Evolutionary conservation across 73 alveolate genomes (phyloP).

Genomic region (Tetrahymena elliotti): DNA sequence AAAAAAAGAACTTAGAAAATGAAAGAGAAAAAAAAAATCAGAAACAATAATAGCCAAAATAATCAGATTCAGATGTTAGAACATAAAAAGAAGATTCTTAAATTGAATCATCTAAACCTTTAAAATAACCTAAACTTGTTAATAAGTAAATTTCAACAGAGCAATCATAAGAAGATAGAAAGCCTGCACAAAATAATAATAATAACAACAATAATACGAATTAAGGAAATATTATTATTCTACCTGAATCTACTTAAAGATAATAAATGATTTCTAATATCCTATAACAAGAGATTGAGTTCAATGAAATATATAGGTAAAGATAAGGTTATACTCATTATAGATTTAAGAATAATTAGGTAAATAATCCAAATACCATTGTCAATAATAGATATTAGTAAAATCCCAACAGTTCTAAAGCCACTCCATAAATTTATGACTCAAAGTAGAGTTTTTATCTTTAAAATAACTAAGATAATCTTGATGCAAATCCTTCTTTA

Average conservation of each 20-base stretch:
- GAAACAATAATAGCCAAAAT: not conserved
- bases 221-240: not conserved
- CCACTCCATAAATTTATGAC: not conserved
- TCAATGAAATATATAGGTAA: not conserved
- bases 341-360: not conserved
- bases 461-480: not conserved
- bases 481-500: not conserved
- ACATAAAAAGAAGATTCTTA: not conserved
- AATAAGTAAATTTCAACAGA: not conserved
- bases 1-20: not conserved
- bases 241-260: not conserved
- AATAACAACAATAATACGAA: not conserved
- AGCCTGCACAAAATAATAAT: not conserved
- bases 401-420: not conserved
- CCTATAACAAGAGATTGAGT: not conserved
- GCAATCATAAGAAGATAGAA: not conserved
- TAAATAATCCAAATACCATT: not conserved
- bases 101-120: not conserved
- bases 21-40: conserved; percentile 10
- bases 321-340: not conserved
- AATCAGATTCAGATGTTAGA: conserved; percentile 7
- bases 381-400: not conserved
- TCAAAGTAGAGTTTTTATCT: not conserved
- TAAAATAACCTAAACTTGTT: not conserved
- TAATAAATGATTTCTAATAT: not conserved